Conservation (phyloP, 345 rosid species). For the Cardamine chenopodiifolia region DNA sequence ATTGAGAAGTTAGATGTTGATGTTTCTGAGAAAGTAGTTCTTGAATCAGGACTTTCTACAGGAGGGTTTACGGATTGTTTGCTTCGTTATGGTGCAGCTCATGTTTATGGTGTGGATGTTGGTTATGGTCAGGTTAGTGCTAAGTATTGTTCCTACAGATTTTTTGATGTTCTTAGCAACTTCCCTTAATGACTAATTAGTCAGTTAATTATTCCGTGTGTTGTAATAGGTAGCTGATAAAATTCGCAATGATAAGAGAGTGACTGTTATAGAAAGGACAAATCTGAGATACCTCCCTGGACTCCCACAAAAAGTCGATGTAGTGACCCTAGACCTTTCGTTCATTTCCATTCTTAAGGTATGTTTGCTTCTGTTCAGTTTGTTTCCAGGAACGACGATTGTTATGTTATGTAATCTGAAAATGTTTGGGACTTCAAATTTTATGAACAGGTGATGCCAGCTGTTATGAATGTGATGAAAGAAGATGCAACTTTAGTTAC, state of each 20-base stretch:
- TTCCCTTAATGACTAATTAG: background rate
- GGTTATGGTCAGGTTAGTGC: constrained; percentile 86
- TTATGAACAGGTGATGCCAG: constrained; percentile 80
- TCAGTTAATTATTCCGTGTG: background rate
- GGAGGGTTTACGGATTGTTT: constrained; percentile 97
- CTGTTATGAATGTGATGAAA: constrained; percentile 81
- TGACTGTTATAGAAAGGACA: constrained; percentile 76
- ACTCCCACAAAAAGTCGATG: constrained; percentile 84
- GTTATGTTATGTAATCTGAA: background rate
- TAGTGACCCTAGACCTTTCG: constrained; percentile 94
- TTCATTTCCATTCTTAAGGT: constrained; percentile 92
- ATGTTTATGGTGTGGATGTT: constrained; percentile 96
- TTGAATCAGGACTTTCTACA: constrained; percentile 93
- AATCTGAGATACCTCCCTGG: constrained; percentile 84
- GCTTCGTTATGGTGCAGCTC: constrained; percentile 90
- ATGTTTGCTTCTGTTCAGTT: constrained; percentile 26
- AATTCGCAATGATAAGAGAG: constrained; percentile 74
- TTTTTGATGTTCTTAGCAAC: background rate
- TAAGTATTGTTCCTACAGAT: constrained; percentile 2
- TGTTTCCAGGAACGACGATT: background rate
- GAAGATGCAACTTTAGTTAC: constrained; percentile 73
- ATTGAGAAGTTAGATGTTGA: constrained; percentile 78
- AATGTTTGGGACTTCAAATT: background rate
- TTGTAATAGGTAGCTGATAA: constrained; percentile 81
- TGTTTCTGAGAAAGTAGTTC: constrained; percentile 88